phyloP scores from a whole-genome alignment of 305 asterid species.

The Withania somnifera region DNA sequence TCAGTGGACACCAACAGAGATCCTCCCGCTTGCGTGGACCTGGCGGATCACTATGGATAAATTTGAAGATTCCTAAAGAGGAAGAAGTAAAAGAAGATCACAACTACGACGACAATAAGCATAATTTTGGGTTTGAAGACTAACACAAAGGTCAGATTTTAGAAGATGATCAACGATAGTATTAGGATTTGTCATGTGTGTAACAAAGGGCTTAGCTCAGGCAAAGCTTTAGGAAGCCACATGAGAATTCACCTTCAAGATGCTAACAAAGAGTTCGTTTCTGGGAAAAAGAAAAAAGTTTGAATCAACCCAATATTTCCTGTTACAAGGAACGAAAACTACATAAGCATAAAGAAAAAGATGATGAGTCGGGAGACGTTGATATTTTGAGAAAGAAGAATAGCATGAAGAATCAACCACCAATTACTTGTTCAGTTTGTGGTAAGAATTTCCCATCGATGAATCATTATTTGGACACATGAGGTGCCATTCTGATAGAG shows the following conservation, averaged over 20 bases:
- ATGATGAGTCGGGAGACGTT: not conserved
- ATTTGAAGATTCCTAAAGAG: not conserved
- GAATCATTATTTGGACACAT: slow-evolving; percentile 59
- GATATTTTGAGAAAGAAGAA: not conserved
- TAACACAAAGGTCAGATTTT: not conserved
- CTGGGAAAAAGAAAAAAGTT: slow-evolving; percentile 4
- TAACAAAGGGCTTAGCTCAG: slow-evolving; percentile 32
- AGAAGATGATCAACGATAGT: slow-evolving; percentile 12
- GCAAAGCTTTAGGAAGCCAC: slow-evolving; percentile 77
- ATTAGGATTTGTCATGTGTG: slow-evolving; percentile 38
- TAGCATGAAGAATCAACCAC: not conserved
- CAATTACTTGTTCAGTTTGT: slow-evolving; percentile 21
- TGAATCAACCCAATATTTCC: not conserved
- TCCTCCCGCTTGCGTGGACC: not conserved
- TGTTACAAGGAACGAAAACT: not conserved
- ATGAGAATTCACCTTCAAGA: slow-evolving; percentile 45
- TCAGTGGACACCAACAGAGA: not conserved
- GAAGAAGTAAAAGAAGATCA: not conserved
- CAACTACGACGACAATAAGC: not conserved
- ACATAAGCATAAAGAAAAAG: not conserved
- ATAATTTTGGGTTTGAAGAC: not conserved
- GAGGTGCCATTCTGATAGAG: slow-evolving; percentile 56
- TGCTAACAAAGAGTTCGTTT: slow-evolving; percentile 26
- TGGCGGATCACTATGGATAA: not conserved
- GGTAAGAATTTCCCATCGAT: slow-evolving; percentile 35